Conservation (phyloP, 495 filamentous ascomycete genomes). For the Gamarada debralockiae region DNA sequence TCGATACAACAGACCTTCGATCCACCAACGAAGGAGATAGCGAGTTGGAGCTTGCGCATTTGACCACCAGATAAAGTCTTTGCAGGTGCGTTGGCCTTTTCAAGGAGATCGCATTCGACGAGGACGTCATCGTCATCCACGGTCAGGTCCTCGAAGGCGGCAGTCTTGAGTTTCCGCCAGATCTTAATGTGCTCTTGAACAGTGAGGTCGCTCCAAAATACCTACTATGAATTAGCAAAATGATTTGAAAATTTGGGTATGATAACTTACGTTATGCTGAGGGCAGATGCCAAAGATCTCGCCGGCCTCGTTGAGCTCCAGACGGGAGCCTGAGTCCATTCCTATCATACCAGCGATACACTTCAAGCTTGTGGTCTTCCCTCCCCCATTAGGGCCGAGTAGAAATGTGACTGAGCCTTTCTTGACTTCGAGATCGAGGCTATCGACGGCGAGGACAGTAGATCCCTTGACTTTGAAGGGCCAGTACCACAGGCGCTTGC, state of each 20-base stretch:
- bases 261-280: constrained; percentile 52
- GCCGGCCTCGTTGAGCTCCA: constrained; percentile 40
- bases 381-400: constrained; percentile 84
- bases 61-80: constrained; percentile 66
- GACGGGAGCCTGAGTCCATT: constrained; percentile 73
- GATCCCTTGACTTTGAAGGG: constrained; percentile 23
- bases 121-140: constrained; percentile 58
- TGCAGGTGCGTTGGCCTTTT: constrained; percentile 52
- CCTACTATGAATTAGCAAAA: constrained; percentile 57
- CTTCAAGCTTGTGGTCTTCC: constrained; percentile 75
- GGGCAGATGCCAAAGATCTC: constrained; percentile 78
- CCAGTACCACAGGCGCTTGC: constrained; percentile 20
- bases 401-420: constrained; percentile 72
- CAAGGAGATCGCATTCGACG: constrained; percentile 49
- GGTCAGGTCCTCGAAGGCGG: constrained; percentile 58
- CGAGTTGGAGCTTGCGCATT: constrained; percentile 68
- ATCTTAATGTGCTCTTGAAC: constrained; percentile 61
- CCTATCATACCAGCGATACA: constrained; percentile 40
- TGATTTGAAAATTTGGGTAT: background rate
- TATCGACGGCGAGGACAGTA: constrained; percentile 57
- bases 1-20: constrained; percentile 68
- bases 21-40: constrained; percentile 71
- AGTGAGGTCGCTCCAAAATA: constrained; percentile 30
- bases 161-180: constrained; percentile 44
- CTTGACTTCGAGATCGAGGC: constrained; percentile 73